These are phyloP conservation scores for Saccharomyces mikatae DNA, from an alignment of 805 yeast genomes.

Conservation along the genomic window DNA sequence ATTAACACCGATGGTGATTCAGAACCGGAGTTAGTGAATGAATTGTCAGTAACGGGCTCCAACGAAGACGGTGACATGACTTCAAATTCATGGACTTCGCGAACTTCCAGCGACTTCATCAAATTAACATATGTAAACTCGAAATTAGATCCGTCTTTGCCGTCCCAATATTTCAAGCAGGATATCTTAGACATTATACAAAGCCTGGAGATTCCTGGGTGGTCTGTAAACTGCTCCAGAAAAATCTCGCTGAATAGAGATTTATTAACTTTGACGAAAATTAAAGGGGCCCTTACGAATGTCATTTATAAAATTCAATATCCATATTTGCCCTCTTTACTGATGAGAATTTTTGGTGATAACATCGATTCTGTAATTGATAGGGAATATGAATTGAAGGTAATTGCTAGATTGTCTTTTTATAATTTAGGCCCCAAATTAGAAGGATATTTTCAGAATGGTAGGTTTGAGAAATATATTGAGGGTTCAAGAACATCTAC, in stretches of 20 bases:
- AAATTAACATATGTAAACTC: slow-evolving; percentile 46
- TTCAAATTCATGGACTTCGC: neutral
- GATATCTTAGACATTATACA: slow-evolving; percentile 64
- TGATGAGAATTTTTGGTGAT: slow-evolving; percentile 77
- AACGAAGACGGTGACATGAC: neutral
- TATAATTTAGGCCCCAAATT: slow-evolving; percentile 77
- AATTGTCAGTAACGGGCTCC: neutral
- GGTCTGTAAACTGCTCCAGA: slow-evolving; percentile 49
- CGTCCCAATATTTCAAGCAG: slow-evolving; percentile 72
- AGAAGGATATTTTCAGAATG: slow-evolving; percentile 79
- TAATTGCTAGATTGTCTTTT: slow-evolving; percentile 57
- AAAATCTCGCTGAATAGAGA: slow-evolving; percentile 31
- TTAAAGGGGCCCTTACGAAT: slow-evolving; percentile 87
- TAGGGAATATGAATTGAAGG: slow-evolving; percentile 63
- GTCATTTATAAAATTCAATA: slow-evolving; percentile 70
- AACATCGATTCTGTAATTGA: slow-evolving; percentile 79
- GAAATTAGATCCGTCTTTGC: slow-evolving; percentile 65
- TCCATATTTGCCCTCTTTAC: slow-evolving; percentile 45
- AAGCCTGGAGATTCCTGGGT: slow-evolving; percentile 60
- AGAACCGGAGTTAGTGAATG: neutral
- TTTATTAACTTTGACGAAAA: slow-evolving; percentile 48
- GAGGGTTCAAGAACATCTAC: slow-evolving; percentile 69
- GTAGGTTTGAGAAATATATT: slow-evolving; percentile 83
- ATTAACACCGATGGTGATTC: neutral
- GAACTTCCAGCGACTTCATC: slow-evolving; percentile 11